Conservation (phyloP, 768 basidiomycete genomes). For the Lentinula guzmanii region DNA sequence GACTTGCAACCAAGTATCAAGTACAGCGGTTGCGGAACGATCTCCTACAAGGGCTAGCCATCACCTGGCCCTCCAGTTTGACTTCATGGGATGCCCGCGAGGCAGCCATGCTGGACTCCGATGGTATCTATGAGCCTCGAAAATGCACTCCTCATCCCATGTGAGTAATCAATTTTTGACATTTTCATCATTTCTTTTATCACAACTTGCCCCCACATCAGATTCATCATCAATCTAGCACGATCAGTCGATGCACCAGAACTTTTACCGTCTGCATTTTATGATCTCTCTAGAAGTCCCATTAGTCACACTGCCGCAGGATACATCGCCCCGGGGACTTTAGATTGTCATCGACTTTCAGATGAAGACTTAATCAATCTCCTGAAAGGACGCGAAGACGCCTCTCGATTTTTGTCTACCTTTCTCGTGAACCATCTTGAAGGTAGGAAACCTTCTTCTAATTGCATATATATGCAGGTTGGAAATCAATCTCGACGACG, state of each 20-base stretch:
- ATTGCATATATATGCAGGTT: conserved; percentile 47
- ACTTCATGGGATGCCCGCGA: conserved; percentile 65
- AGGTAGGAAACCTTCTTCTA: conserved; percentile 44
- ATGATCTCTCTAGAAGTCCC: conserved; percentile 67
- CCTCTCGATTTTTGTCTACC: conserved; percentile 68
- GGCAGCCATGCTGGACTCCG: conserved; percentile 40
- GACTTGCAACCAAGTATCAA: conserved; percentile 59
- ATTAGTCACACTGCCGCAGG: conserved; percentile 59
- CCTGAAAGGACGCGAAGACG: conserved; percentile 66
- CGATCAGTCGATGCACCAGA: conserved; percentile 47
- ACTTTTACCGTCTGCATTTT: conserved; percentile 71
- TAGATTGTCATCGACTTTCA: conserved; percentile 34
- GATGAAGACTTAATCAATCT: conserved; percentile 52
- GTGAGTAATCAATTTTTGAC: conserved; percentile 30
- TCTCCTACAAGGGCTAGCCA: conserved; percentile 44
- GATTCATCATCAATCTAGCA: conserved; percentile 63
- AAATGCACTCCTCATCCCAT: conserved; percentile 59
- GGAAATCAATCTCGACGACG: conserved; percentile 38
- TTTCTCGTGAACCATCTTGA: conserved; percentile 74
- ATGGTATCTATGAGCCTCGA: conserved; percentile 53
- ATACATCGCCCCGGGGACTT: conserved; percentile 29
- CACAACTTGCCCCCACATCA: conserved; percentile 18
- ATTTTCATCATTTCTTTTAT: conserved; percentile 2
- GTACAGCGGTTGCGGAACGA: conserved; percentile 53
- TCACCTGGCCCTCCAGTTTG: conserved; percentile 58